Percentiles rank a stretch among this genome's conserved stretches.
These are phyloP conservation scores for Globisporangium paddicum DNA, from an alignment of 352 stramenopile genomes.

Conservation along the genomic window DNA sequence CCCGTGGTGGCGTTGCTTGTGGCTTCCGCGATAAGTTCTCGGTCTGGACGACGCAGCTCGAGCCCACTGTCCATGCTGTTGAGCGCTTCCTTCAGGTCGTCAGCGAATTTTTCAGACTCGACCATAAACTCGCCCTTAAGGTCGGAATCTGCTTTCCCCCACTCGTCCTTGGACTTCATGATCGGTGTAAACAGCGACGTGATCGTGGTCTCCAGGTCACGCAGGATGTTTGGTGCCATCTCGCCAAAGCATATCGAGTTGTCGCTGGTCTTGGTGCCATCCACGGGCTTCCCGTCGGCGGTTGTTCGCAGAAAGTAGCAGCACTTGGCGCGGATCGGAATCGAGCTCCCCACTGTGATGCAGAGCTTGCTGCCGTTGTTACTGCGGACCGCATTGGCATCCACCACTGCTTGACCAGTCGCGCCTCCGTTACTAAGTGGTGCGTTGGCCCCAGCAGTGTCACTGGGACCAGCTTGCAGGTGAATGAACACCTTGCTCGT, in stretches of 20 bases:
- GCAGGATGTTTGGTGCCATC: constrained; percentile 75
- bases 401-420: background rate
- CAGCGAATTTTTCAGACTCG: constrained; percentile 94
- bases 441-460: constrained; percentile 3
- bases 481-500: constrained; percentile 77
- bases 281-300: constrained; percentile 66
- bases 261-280: constrained; percentile 72
- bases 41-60: constrained; percentile 87
- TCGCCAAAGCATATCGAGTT: constrained; percentile 82
- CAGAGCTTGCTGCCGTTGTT: constrained; percentile 49
- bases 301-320: constrained; percentile 81
- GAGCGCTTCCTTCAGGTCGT: constrained; percentile 92
- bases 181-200: constrained; percentile 88
- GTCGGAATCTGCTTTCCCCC: constrained; percentile 93
- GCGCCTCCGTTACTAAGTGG: background rate
- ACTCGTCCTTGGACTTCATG: constrained; percentile 92
- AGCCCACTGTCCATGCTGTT: constrained; percentile 95
- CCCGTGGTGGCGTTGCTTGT: constrained; percentile 33
- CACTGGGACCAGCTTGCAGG: constrained; percentile 31
- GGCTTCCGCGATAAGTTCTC: constrained; percentile 63
- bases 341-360: constrained; percentile 59
- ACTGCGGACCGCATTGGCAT: constrained; percentile 6
- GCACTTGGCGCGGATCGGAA: constrained; percentile 74
- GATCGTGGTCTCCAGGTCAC: constrained; percentile 78
- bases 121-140: constrained; percentile 91